Evolutionary conservation across 352 stramenopile species (phyloP).

Genomic region (Phytophthora citrophthora): DNA sequence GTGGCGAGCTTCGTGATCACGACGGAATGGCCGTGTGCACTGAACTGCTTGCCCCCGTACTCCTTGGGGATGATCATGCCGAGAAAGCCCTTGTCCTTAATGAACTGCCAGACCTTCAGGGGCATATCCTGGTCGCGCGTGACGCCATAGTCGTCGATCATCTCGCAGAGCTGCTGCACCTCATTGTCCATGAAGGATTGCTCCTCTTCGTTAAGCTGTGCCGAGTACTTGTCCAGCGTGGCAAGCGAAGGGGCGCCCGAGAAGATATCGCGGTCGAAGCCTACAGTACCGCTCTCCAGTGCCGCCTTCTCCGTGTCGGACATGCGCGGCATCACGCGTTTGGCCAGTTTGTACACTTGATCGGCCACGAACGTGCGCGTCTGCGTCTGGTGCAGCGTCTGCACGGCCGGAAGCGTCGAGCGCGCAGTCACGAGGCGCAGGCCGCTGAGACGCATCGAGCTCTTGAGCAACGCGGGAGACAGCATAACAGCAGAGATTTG

Average conservation of each 20-base stretch:
- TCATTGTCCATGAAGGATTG: conserved; percentile 96
- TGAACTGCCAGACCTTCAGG: conserved; percentile 95
- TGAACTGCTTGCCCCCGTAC: conserved; percentile 93
- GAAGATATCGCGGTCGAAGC: conserved; percentile 99
- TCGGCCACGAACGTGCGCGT: conserved; percentile 85
- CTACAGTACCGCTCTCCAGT: conserved; percentile 95
- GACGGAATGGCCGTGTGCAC: conserved; percentile 89
- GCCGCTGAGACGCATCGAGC: conserved; percentile 27
- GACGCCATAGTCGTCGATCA: conserved; percentile 97
- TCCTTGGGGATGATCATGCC: conserved; percentile 99
- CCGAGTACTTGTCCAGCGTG: conserved; percentile 94
- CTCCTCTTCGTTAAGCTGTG: conserved; percentile 93
- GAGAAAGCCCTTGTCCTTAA: conserved; percentile 97
- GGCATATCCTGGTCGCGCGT: conserved; percentile 92
- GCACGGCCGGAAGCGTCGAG: conserved; percentile 52
- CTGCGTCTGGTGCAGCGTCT: conserved; percentile 69
- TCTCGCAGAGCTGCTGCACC: conserved; percentile 94
- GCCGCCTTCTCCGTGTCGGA: conserved; percentile 96
- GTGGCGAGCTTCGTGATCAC: conserved; percentile 95
- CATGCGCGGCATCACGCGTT: conserved; percentile 96
- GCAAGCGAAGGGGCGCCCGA: conserved; percentile 92
- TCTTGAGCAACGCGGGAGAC: conserved; percentile 45
- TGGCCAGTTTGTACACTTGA: conserved; percentile 93
- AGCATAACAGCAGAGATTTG: conserved; percentile 26
- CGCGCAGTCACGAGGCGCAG: conserved; percentile 32